phyloP scores from a whole-genome alignment of 2,329 filamentous ascomycete genomes.

The Juglanconis juglandina region DNA sequence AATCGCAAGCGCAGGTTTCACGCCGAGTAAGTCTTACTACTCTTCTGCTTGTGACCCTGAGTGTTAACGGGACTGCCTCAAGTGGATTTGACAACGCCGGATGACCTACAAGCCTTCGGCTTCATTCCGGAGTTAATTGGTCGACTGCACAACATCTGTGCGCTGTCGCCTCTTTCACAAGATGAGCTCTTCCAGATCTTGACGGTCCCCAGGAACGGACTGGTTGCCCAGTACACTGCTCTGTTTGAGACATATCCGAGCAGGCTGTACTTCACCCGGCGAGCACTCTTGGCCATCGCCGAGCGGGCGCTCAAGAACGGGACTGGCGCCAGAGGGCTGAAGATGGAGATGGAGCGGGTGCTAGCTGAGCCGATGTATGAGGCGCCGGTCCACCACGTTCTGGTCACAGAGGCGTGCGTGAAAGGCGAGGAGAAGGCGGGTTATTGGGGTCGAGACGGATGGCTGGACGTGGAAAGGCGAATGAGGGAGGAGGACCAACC shows the following conservation, averaged over 20 bases:
- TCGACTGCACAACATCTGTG: constrained; percentile 86
- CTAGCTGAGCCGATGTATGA: constrained; percentile 80
- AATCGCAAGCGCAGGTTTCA: constrained; percentile 39
- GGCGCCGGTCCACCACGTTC: constrained; percentile 70
- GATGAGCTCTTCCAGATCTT: constrained; percentile 77
- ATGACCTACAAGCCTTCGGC: constrained; percentile 78
- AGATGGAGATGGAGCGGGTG: constrained; percentile 77
- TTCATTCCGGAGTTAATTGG: constrained; percentile 95
- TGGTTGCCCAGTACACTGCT: constrained; percentile 83
- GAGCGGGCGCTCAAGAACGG: constrained; percentile 55
- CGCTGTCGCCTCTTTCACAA: constrained; percentile 70
- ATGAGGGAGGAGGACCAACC: constrained; percentile 59
- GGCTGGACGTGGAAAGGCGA: constrained; percentile 65
- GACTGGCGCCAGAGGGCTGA: constrained; percentile 76
- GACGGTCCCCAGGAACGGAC: constrained; percentile 85
- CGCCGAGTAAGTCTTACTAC: constrained; percentile 30
- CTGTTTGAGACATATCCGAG: constrained; percentile 79
- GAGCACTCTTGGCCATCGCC: constrained; percentile 78
- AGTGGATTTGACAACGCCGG: constrained; percentile 70
- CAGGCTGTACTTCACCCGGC: constrained; percentile 77
- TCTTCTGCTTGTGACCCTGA: not conserved
- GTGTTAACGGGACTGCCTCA: not conserved
- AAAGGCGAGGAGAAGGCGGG: constrained; percentile 55
- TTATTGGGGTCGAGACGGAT: constrained; percentile 68
- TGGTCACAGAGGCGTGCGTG: constrained; percentile 69